Percentiles rank a stretch among this genome's conserved stretches.
phyloP scores from a whole-genome alignment of 345 rosid genomes.

The Corchorus capsularis region DNA sequence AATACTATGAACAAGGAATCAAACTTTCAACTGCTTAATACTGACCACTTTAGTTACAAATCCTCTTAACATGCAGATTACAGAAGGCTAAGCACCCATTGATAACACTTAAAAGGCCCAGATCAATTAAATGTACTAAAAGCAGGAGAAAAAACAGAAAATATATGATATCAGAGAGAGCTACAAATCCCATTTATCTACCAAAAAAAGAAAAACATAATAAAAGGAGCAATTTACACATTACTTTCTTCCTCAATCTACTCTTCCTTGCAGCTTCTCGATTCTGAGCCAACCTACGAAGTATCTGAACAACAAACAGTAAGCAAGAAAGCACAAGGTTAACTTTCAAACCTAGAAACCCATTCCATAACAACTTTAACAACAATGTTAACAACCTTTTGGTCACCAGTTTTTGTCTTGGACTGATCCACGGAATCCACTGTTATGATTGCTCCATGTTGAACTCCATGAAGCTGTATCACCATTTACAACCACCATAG shows the following conservation, averaged over 20 bases:
- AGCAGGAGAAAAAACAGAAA: not conserved
- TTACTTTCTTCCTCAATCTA: conserved; percentile 87
- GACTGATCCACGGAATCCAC: conserved; percentile 65
- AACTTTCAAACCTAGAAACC: not conserved
- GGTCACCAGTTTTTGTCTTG: conserved; percentile 59
- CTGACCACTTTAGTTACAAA: not conserved
- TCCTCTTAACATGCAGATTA: not conserved
- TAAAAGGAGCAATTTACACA: conserved; percentile 3
- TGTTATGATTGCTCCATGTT: conserved; percentile 44
- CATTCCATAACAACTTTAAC: not conserved
- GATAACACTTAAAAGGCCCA: not conserved
- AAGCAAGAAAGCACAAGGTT: not conserved
- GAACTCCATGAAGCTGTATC: conserved; percentile 47
- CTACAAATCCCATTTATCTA: not conserved
- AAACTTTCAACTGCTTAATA: not conserved
- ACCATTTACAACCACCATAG: conserved; percentile 11
- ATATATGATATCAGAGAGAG: not conserved
- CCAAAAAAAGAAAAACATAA: not conserved
- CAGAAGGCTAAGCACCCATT: not conserved
- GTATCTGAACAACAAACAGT: conserved; percentile 43
- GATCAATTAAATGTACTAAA: not conserved
- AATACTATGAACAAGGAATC: not conserved
- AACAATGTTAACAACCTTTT: conserved; percentile 46
- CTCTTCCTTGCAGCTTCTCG: conserved; percentile 98
- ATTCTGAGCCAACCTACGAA: conserved; percentile 87